phyloP scores from a whole-genome alignment of 1,284 basidiomycete genomes.

The Moesziomyces globuligerus region DNA sequence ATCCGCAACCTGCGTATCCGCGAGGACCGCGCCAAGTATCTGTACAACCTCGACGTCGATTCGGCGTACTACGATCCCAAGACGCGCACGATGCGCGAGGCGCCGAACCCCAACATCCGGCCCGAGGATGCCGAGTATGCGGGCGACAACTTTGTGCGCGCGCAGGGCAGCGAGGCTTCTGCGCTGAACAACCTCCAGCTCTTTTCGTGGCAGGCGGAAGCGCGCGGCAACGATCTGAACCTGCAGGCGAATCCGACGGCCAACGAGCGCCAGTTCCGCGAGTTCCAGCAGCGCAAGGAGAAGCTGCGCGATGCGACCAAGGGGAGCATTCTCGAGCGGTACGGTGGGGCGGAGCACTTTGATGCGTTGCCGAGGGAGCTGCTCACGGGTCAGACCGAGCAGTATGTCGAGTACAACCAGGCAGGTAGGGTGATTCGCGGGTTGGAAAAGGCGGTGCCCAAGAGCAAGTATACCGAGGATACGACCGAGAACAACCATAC shows the following conservation, averaged over 20 bases:
- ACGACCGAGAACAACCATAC: constrained; percentile 94
- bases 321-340: constrained; percentile 72
- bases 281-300: constrained; percentile 92
- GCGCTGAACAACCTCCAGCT: constrained; percentile 91
- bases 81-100: constrained; percentile 98
- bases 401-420: constrained; percentile 96
- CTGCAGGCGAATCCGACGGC: constrained; percentile 94
- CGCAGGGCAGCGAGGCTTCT: constrained; percentile 82
- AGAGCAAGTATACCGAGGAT: constrained; percentile 80
- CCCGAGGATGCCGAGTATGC: constrained; percentile 91
- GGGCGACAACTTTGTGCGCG: constrained; percentile 94
- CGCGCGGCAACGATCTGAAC: constrained; percentile 92
- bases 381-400: constrained; percentile 90
- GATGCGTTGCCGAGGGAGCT: constrained; percentile 88
- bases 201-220: constrained; percentile 96
- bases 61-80: constrained; percentile 99
- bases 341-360: constrained; percentile 94
- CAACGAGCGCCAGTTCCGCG: constrained; percentile 86
- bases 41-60: constrained; percentile 93
- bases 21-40: constrained; percentile 98
- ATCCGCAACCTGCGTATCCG: constrained; percentile 97
- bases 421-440: constrained; percentile 91
- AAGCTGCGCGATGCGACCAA: constrained; percentile 86
- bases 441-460: constrained; percentile 82
- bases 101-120: constrained; percentile 79